A percentile compares a stretch with the other conserved stretches of the same genome.
Evolutionary conservation across 2,329 filamentous ascomycete species (phyloP).

Genomic region (Chaetomiaceae sp.): DNA sequence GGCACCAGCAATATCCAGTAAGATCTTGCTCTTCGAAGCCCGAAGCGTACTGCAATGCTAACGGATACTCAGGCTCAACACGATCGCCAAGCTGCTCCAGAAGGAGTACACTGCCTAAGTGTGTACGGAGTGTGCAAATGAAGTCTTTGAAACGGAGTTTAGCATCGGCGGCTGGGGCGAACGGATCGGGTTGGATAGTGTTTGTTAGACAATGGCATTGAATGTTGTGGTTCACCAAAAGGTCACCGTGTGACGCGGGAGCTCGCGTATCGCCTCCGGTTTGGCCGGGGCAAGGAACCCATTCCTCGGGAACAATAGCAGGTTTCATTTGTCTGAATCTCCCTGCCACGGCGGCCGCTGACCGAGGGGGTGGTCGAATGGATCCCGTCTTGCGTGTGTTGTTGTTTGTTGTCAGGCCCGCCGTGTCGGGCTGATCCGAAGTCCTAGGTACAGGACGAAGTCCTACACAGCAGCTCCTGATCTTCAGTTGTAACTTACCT

Average conservation of each 20-base stretch:
- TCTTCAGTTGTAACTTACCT: too few species aligned
- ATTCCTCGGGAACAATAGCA: too few species aligned
- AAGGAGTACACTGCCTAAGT: slow-evolving; percentile 52
- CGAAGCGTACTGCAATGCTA: slow-evolving; percentile 19
- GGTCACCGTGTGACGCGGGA: too few species aligned
- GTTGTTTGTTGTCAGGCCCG: too few species aligned
- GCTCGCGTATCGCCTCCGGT: too few species aligned
- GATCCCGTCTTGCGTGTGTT: too few species aligned
- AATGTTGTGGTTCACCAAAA: too few species aligned
- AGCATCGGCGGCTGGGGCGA: slow-evolving; percentile 6
- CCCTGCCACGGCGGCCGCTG: too few species aligned
- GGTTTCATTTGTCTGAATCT: too few species aligned
- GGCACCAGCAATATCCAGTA: slow-evolving; percentile 76
- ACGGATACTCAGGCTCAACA: slow-evolving; percentile 49
- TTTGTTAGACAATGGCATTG: slow-evolving; percentile 2
- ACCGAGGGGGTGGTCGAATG: too few species aligned
- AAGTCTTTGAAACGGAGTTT: slow-evolving; percentile 7
- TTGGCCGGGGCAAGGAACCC: too few species aligned
- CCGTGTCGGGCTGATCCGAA: neutral
- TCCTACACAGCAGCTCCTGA: too few species aligned
- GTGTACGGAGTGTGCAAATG: neutral
- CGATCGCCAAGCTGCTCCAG: slow-evolving; percentile 59
- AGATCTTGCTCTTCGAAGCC: slow-evolving; percentile 27
- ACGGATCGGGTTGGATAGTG: neutral
- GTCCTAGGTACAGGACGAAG: slow-evolving; percentile 16